Conservation (phyloP, 192 early-diverging fungal genomes). For the Coemansia aciculifera region DNA sequence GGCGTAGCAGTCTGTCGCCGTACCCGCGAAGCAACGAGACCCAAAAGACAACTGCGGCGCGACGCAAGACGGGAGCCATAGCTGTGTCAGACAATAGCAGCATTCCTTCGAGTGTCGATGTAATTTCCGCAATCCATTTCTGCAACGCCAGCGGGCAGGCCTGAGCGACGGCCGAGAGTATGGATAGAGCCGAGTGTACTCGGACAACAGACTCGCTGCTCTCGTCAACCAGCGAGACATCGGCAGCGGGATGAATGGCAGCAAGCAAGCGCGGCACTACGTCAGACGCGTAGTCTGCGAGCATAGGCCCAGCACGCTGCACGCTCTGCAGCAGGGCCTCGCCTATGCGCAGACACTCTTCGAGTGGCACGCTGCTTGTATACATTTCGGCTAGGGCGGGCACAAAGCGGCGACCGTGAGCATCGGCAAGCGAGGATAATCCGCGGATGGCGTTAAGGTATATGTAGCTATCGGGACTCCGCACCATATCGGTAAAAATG, state of each 20-base stretch:
- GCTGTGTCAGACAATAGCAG: conserved; percentile 52
- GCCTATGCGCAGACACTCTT: conserved; percentile 78
- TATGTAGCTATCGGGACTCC: conserved; percentile 84
- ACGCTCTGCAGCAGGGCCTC: conserved; percentile 88
- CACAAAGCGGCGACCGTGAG: conserved; percentile 71
- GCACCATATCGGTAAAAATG: conserved; percentile 77
- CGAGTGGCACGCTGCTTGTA: conserved; percentile 49
- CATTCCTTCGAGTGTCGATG: conserved; percentile 68
- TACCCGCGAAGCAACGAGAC: conserved; percentile 73
- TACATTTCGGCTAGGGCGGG: conserved; percentile 71
- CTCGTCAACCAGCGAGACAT: neutral
- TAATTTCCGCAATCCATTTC: conserved; percentile 64
- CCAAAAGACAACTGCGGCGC: conserved; percentile 71
- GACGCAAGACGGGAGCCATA: conserved; percentile 60
- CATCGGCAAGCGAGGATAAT: conserved; percentile 78
- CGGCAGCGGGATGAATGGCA: conserved; percentile 24
- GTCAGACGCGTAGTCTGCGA: conserved; percentile 65
- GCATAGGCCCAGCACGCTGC: conserved; percentile 74
- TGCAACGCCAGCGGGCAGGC: conserved; percentile 70
- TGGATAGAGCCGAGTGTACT: conserved; percentile 65
- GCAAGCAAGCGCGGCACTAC: conserved; percentile 41
- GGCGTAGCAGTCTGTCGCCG: conserved; percentile 53
- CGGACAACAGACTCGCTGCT: conserved; percentile 32
- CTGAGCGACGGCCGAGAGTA: conserved; percentile 68
- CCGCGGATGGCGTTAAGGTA: conserved; percentile 93